Evolutionary conservation across 257 asterid species (phyloP), one percentile per base, ranked within the genome.

Genomic region (Vinca minor): DNA sequence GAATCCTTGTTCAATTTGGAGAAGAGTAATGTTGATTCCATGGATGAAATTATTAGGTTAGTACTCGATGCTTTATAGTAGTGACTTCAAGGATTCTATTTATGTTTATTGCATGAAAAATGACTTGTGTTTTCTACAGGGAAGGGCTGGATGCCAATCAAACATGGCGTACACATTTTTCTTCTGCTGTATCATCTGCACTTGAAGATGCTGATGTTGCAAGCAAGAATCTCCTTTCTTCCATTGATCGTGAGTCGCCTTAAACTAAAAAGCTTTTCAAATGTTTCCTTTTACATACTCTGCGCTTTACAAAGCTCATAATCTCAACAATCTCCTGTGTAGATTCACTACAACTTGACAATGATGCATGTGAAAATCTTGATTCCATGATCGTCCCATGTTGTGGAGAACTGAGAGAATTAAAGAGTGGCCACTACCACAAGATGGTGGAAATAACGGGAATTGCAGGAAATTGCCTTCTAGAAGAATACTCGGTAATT

Each of bases 271-370:
- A 32, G 25, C 47, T n/a, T n/a, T 21, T 25, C 8, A 7, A n/a
- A 11, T 60, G 31, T 60, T 60, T 14, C 17, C 8, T 38, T 34
- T n/a, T 9, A 23, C 28, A 1, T 54, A 20, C 14, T 54, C n/a
- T n/a, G n/a, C n/a, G 21, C n/a, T 38, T 59, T n/a, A n/a, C 14
- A 55, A 55, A 55, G 61, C 34, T 55, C 34, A 46, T 47, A 55
- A 41, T 17, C 46, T 36, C 39, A 50, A 65, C 41, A 49, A 72
- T 63, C 18, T 10, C 38, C 38, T 2, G 4, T 82, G 71, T 80
- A 93, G 97, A 85, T 77, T 84, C 99, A 38, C 76, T 93, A 65
- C 95, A 85, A 87, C 97, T 93, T 72, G 99, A 93, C 71, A 88
- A 72, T 12, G 96, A 85, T 70, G 99, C 99, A 36, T 82, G 91